phyloP scores from a whole-genome alignment of 257 asterid genomes.

The Solanum appendiculatum region DNA sequence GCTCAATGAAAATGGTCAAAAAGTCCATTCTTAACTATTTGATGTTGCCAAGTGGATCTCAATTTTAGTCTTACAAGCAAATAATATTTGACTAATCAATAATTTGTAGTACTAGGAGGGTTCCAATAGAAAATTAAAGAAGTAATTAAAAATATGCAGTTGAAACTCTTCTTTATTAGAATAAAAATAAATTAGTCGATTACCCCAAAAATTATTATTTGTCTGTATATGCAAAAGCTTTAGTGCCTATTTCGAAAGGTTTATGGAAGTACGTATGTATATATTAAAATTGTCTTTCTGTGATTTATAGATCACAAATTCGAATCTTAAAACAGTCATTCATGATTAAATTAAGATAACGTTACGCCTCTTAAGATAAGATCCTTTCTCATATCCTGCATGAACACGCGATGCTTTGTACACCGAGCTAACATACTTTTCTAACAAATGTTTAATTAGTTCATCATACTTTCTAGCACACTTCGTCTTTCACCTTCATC shows the following conservation, averaged over 20 bases:
- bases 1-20: not conserved
- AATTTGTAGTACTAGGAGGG: not conserved
- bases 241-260: not conserved
- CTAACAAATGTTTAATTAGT: not conserved
- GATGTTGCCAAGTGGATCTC: not conserved
- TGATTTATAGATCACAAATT: not conserved
- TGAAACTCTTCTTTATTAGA: not conserved
- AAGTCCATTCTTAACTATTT: not conserved
- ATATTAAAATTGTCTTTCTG: not conserved
- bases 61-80: not conserved
- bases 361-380: not conserved
- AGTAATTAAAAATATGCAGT: not conserved
- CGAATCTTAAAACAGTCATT: fast-evolving
- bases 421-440: not conserved
- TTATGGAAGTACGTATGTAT: not conserved
- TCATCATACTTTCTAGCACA: not conserved
- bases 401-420: not conserved
- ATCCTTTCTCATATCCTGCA: too few relatives aligned
- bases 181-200: not conserved
- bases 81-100: not conserved
- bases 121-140: not conserved
- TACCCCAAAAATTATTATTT: not conserved
- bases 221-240: not conserved
- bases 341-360: not conserved
- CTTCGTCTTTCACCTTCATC: not conserved